phyloP scores from a whole-genome alignment of 202 grass and related monocot species.

The Carex arenaria region DNA sequence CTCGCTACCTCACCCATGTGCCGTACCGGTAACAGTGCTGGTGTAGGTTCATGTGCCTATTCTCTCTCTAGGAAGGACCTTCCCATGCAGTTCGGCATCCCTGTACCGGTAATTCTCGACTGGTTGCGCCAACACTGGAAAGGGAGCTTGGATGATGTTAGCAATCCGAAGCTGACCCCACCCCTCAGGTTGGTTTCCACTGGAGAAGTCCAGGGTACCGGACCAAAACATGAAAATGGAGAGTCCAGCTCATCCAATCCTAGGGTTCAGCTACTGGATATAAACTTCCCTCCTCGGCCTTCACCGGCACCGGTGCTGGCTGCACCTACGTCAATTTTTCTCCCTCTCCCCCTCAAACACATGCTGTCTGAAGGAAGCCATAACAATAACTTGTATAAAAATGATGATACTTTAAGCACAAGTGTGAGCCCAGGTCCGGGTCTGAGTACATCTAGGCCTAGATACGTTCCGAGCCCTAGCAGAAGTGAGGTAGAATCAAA shows the following conservation, averaged over 20 bases:
- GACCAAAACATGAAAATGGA: slow-evolving; percentile 28
- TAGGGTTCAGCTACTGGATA: slow-evolving; percentile 31
- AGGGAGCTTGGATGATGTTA: slow-evolving; percentile 76
- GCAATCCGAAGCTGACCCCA: slow-evolving; percentile 52
- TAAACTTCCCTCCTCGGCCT: slow-evolving; percentile 39
- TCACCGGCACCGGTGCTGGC: neutral
- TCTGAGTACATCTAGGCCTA: slow-evolving; percentile 20
- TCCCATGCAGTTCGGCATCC: slow-evolving; percentile 67
- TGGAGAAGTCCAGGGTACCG: slow-evolving; percentile 38
- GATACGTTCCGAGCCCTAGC: slow-evolving; percentile 3
- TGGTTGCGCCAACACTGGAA: slow-evolving; percentile 90
- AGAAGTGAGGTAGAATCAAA: slow-evolving; percentile 21
- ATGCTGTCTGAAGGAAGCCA: slow-evolving; percentile 58
- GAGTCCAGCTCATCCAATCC: slow-evolving; percentile 21
- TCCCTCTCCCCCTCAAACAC: slow-evolving; percentile 74
- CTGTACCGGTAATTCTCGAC: slow-evolving; percentile 64
- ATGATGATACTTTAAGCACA: slow-evolving; percentile 4
- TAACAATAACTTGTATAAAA: slow-evolving; percentile 5
- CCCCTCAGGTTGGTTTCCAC: slow-evolving; percentile 44
- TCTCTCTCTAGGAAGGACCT: slow-evolving; percentile 58
- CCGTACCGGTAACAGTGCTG: slow-evolving; percentile 44
- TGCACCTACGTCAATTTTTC: slow-evolving; percentile 46
- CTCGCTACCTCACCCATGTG: slow-evolving; percentile 64
- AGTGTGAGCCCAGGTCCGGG: neutral
- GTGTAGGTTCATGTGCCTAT: slow-evolving; percentile 48